A percentile compares a stretch with the other conserved stretches of the same genome.
phyloP scores from a whole-genome alignment of 1,284 basidiomycete species.

The Naganishia sp. region DNA sequence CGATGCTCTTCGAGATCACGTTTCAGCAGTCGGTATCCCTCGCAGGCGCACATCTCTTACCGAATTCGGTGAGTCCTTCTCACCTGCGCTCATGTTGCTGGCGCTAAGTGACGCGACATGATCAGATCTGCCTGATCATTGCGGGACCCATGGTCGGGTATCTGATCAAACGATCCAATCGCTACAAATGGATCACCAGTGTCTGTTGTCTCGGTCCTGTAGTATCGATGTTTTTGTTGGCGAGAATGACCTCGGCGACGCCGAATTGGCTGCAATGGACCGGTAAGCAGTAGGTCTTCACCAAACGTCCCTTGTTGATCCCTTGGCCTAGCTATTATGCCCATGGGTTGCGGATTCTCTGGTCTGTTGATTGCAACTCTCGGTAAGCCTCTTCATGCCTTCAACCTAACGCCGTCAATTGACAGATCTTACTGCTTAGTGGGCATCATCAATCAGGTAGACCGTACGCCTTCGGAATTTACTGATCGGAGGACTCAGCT shows the following conservation, averaged over 20 bases:
- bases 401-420: neutral
- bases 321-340: constrained; percentile 33
- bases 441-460: constrained; percentile 39
- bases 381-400: constrained; percentile 29
- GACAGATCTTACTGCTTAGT: constrained; percentile 24
- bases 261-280: constrained; percentile 37
- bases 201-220: constrained; percentile 38
- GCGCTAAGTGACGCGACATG: neutral
- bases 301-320: neutral
- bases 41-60: constrained; percentile 40
- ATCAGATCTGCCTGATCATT: constrained; percentile 38
- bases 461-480: constrained; percentile 31
- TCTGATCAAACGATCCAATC: constrained; percentile 35
- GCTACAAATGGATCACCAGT: constrained; percentile 39
- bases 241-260: constrained; percentile 28
- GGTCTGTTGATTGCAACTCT: constrained; percentile 38
- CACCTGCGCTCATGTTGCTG: neutral
- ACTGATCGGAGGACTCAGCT: neutral
- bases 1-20: constrained; percentile 41
- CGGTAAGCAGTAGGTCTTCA: constrained; percentile 6
- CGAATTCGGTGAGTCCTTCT: constrained; percentile 35
- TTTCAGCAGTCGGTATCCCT: constrained; percentile 35
- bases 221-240: constrained; percentile 38
- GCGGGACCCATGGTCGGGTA: constrained; percentile 39
- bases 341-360: constrained; percentile 41